Base-by-base conservation (phyloP, 306 rosid genomes). In the Cercis canadensis region DNA sequence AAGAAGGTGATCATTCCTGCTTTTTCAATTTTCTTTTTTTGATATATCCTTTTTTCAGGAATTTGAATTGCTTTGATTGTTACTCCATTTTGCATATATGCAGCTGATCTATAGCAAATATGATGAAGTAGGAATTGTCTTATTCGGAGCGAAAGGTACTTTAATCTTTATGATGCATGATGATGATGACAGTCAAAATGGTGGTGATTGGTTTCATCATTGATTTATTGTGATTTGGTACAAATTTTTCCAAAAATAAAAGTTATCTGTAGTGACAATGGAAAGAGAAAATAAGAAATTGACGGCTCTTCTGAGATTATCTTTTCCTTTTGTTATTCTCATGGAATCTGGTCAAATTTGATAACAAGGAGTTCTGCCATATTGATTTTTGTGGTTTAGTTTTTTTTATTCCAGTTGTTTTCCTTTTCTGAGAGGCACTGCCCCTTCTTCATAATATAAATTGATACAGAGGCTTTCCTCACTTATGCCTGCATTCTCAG, bases 111-210 rank as follows among this genome's bases (percentile, higher is more conserved):
- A 66, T 78, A 75, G 9, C 75, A 93, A 82, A 70, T 73, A 57
- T 62, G 96, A 93, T 80, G 85, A 85, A 82, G 92, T 88, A 47
- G 98, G 96, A 44, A 57, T 88, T 52, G 70, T 93, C 75, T 80
- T 93, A 75, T 90, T 93, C 63, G 98, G 98, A 53, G 73, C 97
- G 8, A 65, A 82, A 90, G 93, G 98, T 93, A 69, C 61, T 18
- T 57, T 74, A n/a, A 15, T 56, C 57, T 70, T 31, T 64, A 19
- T 58, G 4, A 32, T 37, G 43, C 46, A 46, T 11, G 52, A n/a
- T 55, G 67, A 36, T 68, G 60, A 17, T 21, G 21, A 44, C 3
- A 62, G 15, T 58, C 7, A 4, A 29, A 31, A 39, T 19, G 68
- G 60, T 50, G 54, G 18, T 69, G 66, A 17, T 45, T 71, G 21